Evolutionary conservation across 2,329 filamentous ascomycete species (phyloP), one percentile per base, ranked within the genome.

Genomic region (Amauroascus niger): DNA sequence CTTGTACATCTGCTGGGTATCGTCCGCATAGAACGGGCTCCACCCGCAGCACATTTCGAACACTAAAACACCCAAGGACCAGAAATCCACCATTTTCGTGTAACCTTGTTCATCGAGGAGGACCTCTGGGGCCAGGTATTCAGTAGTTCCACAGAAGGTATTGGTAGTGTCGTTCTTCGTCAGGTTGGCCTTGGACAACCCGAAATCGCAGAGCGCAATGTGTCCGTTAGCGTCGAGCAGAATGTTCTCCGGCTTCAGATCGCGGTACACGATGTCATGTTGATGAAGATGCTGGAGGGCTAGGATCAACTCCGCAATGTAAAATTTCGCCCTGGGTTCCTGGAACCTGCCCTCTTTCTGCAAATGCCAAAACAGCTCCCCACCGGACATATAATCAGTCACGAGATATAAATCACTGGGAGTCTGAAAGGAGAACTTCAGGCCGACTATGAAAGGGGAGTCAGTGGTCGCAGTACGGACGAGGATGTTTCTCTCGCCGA

Each of bases 1-100:
- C 77, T 98, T 98, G 77, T 98, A 98, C 93, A 98, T 98, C 70
- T 98, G 93, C 71, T 98, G 93, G 0, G 93, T 98, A 66, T 98
- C 93, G 66, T 98, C 93, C 54, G 93, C 93, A 63, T 97, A 98
- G 73, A 98, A 98, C 0, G 93, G 93, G 64, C 89, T 96, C 93
- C 93, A 98, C 32, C 93, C 93, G 64, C 93, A 98, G 75, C 93
- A 98, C 93, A 98, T 98, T 71, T 98, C 93, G 64, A 98, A 98
- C 1, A 98, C 93, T 52, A 98, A 77, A 46, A 98, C 93, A 54
- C 93, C 93, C 11, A 98, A 78, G 1, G 93, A 98, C 93, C 93
- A 98, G 70, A 97, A 98, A 69, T 98, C 93, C 6, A 98, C 93
- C 93, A 98, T 97, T 74, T 97, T 97, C 52, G 93, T 97, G 71